A percentile compares a stretch with the other conserved stretches of the same genome.
These are phyloP conservation scores for Nakaseomyces glabratus DNA, from an alignment of 1,139 yeast genomes.

Conservation along the genomic window DNA sequence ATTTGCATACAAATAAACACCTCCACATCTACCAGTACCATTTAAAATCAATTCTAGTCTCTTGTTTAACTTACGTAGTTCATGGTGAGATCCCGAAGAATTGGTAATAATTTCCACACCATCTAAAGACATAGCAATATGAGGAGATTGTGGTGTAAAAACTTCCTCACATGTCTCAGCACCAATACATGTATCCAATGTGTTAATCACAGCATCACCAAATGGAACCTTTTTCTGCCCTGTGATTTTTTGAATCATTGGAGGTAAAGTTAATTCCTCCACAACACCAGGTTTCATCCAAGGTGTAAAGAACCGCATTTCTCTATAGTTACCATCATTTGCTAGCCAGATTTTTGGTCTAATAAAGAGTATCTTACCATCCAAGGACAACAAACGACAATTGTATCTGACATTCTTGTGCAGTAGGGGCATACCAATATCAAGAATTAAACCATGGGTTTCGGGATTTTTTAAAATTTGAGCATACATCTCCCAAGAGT, in stretches of 20 bases:
- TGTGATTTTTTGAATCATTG: slow-evolving; percentile 49
- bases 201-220: slow-evolving; percentile 84
- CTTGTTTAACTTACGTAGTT: slow-evolving; percentile 77
- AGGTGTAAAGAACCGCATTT: slow-evolving; percentile 93
- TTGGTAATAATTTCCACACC: slow-evolving; percentile 96
- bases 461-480: slow-evolving; percentile 58
- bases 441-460: slow-evolving; percentile 70
- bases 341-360: slow-evolving; percentile 91
- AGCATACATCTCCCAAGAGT: slow-evolving; percentile 90
- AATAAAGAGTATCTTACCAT: slow-evolving; percentile 71
- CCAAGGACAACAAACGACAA: slow-evolving; percentile 74
- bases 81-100: slow-evolving; percentile 95
- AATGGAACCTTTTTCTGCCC: slow-evolving; percentile 61
- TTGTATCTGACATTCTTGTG: slow-evolving; percentile 85
- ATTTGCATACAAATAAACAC: slow-evolving; percentile 84
- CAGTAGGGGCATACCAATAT: slow-evolving; percentile 88
- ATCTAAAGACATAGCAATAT: slow-evolving; percentile 80
- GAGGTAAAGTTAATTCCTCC: slow-evolving; percentile 67
- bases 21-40: slow-evolving; percentile 95
- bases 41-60: slow-evolving; percentile 77
- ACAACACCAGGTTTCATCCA: slow-evolving; percentile 75
- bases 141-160: slow-evolving; percentile 94
- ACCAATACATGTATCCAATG: slow-evolving; percentile 81
- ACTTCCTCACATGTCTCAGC: slow-evolving; percentile 97
- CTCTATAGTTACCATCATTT: slow-evolving; percentile 95